Conservation (phyloP, 1,139 yeast species). For the Pichia sp. region DNA sequence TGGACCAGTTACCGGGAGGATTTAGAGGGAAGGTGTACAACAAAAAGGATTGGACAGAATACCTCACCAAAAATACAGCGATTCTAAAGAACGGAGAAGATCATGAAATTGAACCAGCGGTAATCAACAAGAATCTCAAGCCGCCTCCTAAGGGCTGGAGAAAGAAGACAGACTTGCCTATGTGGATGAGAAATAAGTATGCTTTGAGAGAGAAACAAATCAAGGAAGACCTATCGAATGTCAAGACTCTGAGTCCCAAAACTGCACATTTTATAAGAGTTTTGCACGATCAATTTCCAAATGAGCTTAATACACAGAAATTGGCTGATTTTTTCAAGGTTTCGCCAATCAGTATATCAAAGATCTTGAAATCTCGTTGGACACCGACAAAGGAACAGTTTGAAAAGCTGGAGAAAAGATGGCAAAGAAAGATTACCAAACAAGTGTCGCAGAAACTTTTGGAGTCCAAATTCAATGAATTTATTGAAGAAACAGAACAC, state of each 20-base stretch:
- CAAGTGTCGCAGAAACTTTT: constrained; percentile 16
- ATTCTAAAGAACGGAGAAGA: constrained; percentile 13
- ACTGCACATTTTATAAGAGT: constrained; percentile 60
- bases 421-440: constrained; percentile 17
- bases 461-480: constrained; percentile 17
- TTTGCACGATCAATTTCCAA: constrained; percentile 47
- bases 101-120: not conserved
- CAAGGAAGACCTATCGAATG: constrained; percentile 18
- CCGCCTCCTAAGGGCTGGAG: constrained; percentile 38
- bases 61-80: constrained; percentile 17
- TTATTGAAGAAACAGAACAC: constrained; percentile 21
- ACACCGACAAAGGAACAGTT: constrained; percentile 50
- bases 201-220: constrained; percentile 45
- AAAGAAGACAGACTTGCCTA: constrained; percentile 31
- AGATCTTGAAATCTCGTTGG: constrained; percentile 77
- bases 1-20: constrained; percentile 24
- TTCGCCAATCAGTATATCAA: constrained; percentile 76
- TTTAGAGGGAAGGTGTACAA: constrained; percentile 25
- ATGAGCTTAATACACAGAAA: constrained; percentile 44
- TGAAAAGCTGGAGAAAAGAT: constrained; percentile 15
- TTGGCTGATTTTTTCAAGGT: constrained; percentile 59
- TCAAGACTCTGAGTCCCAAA: constrained; percentile 56
- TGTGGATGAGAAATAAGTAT: constrained; percentile 63
- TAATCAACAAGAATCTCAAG: not conserved
- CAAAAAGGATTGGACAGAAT: constrained; percentile 21